phyloP scores from a whole-genome alignment of 192 early-diverging fungal genomes.

The Mortierella alpina region DNA sequence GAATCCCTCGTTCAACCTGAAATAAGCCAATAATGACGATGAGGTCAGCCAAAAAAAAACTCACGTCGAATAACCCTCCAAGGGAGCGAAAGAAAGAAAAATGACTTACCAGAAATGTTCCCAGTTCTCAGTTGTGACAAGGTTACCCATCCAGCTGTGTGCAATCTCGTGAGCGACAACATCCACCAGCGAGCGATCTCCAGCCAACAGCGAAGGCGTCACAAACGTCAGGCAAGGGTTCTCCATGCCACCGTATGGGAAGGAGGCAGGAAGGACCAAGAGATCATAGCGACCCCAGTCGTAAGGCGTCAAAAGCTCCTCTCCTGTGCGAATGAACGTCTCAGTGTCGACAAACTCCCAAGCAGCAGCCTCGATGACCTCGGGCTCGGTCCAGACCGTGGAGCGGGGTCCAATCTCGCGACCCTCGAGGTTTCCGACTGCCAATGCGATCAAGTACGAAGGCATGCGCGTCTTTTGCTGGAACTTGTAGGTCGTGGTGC shows the following conservation, averaged over 20 bases:
- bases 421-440: slow-evolving; percentile 88
- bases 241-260: slow-evolving; percentile 96
- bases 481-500: slow-evolving; percentile 78
- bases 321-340: slow-evolving; percentile 73
- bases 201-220: slow-evolving; percentile 95
- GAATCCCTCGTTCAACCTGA: slow-evolving; percentile 98
- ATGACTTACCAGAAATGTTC: slow-evolving; percentile 58
- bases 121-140: slow-evolving; percentile 88
- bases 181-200: slow-evolving; percentile 93
- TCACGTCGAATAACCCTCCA: not conserved
- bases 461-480: slow-evolving; percentile 91
- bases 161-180: slow-evolving; percentile 96
- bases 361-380: slow-evolving; percentile 86
- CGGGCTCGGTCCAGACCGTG: slow-evolving; percentile 97
- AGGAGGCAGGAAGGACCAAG: slow-evolving; percentile 86
- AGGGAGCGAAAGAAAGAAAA: not conserved
- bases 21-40: not conserved
- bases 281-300: slow-evolving; percentile 97
- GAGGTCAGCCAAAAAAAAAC: not conserved
- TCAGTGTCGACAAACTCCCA: slow-evolving; percentile 93
- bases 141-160: slow-evolving; percentile 92
- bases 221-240: slow-evolving; percentile 99
- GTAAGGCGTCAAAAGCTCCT: slow-evolving; percentile 87
- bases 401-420: slow-evolving; percentile 89
- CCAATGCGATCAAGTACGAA: slow-evolving; percentile 95